Conservation (phyloP, 2,329 filamentous ascomycete genomes). For the Dryadomyces quercivorus region DNA sequence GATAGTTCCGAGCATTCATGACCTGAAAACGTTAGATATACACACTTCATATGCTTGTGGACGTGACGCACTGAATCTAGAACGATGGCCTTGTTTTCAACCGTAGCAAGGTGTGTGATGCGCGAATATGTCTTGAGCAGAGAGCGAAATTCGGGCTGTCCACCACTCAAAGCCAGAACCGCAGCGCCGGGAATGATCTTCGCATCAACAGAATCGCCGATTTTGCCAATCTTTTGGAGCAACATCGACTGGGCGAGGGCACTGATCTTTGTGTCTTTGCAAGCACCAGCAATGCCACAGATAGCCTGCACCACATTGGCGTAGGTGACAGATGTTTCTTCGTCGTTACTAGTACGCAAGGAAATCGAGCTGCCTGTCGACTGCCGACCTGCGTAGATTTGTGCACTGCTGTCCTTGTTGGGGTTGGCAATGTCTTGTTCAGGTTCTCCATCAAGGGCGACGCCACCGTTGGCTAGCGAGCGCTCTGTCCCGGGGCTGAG, state of each 20-base stretch:
- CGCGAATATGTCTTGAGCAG: slow-evolving; percentile 74
- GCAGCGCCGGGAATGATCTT: slow-evolving; percentile 78
- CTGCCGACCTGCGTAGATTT: slow-evolving; percentile 41
- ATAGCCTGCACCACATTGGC: slow-evolving; percentile 91
- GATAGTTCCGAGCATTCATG: slow-evolving; percentile 64
- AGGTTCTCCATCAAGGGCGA: slow-evolving; percentile 31
- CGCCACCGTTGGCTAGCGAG: slow-evolving; percentile 39
- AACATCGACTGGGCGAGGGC: slow-evolving; percentile 91
- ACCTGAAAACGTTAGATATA: slow-evolving; percentile 29
- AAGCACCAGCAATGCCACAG: slow-evolving; percentile 72
- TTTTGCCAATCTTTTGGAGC: slow-evolving; percentile 84
- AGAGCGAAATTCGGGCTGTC: slow-evolving; percentile 70
- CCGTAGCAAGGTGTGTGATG: slow-evolving; percentile 59
- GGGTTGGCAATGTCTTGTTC: slow-evolving; percentile 12
- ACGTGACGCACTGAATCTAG: slow-evolving; percentile 54
- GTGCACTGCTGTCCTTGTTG: slow-evolving; percentile 15
- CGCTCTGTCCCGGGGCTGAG: slow-evolving; percentile 60
- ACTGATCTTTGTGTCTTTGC: slow-evolving; percentile 81
- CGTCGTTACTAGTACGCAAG: slow-evolving; percentile 59
- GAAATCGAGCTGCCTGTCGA: slow-evolving; percentile 70
- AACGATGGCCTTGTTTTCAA: slow-evolving; percentile 54
- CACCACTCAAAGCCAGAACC: slow-evolving; percentile 62
- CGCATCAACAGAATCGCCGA: slow-evolving; percentile 68
- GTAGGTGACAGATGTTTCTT: slow-evolving; percentile 67
- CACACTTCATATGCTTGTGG: neutral